These are phyloP conservation scores for Aspergillus sparsus DNA, from an alignment of 495 filamentous ascomycete genomes.

Conservation along the genomic window DNA sequence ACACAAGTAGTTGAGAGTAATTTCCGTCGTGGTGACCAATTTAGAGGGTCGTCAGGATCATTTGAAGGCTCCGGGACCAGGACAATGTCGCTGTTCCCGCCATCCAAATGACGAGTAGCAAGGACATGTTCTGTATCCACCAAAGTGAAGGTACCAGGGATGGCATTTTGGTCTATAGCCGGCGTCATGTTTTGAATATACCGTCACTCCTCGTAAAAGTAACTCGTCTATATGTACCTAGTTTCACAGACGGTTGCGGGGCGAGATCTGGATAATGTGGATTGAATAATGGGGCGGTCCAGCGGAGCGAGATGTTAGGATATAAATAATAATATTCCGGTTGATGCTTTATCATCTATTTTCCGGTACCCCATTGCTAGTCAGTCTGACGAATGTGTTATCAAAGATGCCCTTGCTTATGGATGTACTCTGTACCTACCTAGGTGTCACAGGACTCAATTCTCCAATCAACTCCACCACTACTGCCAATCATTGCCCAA, in stretches of 20 bases:
- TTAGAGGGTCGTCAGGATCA: slow-evolving; percentile 63
- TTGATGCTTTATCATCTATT: slow-evolving; percentile 10
- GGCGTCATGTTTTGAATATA: slow-evolving; percentile 30
- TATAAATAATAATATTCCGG: slow-evolving; percentile 3
- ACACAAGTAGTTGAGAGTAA: slow-evolving; percentile 52
- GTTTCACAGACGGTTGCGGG: not conserved
- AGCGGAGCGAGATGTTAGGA: not conserved
- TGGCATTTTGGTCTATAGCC: slow-evolving; percentile 40
- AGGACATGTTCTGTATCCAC: slow-evolving; percentile 55
- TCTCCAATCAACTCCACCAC: not conserved
- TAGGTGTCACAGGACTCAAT: not conserved
- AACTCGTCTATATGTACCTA: not conserved
- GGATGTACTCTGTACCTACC: not conserved
- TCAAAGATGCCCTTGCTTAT: not conserved
- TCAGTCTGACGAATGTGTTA: slow-evolving; percentile 1
- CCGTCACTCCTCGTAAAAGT: not conserved
- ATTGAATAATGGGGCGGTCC: not conserved
- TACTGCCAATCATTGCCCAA: not conserved
- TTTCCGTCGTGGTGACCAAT: slow-evolving; percentile 60
- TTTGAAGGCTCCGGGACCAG: slow-evolving; percentile 58
- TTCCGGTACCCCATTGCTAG: not conserved
- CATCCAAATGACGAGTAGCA: slow-evolving; percentile 42
- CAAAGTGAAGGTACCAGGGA: slow-evolving; percentile 57
- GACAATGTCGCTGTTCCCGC: slow-evolving; percentile 53
- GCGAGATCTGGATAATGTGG: slow-evolving; percentile 2